Evolutionary conservation across 202 grass and related monocot species (phyloP), one percentile per base, ranked within the genome.

Genomic region (Hordeum pubiflorum): DNA sequence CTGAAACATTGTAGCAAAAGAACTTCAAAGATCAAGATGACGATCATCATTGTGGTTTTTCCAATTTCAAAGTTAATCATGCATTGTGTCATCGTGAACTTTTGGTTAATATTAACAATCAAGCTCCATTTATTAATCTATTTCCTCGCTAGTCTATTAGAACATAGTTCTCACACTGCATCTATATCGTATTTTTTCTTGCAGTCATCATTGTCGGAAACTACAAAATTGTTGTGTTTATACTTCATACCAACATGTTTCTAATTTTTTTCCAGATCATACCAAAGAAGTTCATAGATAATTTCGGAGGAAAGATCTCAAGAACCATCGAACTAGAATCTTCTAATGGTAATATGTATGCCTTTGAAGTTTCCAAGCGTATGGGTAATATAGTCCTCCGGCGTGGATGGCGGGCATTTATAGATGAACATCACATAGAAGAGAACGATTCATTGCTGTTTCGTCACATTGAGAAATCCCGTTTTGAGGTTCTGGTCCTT

Each of bases 401-500:
- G 2, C 54, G 48, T 78, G 87, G 81, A 63, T 83, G 87, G 84
- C 67, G 58, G n/a, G 69, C 52, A 27, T 93, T 89, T 77, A 69
- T 87, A 29, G 64, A 48, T 81, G 87, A 76, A 23, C 81, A 85
- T 64, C 10, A 0, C 12, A 60, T 87, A 84, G 54, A 87, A 57
- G 43, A 48, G 40, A 82, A 85, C 20, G 85, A 93, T 27, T 73
- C 73, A 4, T 40, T 90, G 48, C 2, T 93, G 59, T 89, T 89
- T 52, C 54, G 48, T 24, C 86, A 78, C 82, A 73, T 52, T 3
- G 58, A 64, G 21, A 70, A 83, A 17, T 83, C 75, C 11, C 68
- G 21, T 43, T 93, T 93, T 76, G 59, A 80, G 48, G 85, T 83
- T 57, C 31, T 82, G 36, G 27, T 93, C 62, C 75, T 90, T 10